These are phyloP conservation scores for Cytospora leucostoma DNA, from an alignment of 2,329 filamentous ascomycete species.

Conservation along the genomic window DNA sequence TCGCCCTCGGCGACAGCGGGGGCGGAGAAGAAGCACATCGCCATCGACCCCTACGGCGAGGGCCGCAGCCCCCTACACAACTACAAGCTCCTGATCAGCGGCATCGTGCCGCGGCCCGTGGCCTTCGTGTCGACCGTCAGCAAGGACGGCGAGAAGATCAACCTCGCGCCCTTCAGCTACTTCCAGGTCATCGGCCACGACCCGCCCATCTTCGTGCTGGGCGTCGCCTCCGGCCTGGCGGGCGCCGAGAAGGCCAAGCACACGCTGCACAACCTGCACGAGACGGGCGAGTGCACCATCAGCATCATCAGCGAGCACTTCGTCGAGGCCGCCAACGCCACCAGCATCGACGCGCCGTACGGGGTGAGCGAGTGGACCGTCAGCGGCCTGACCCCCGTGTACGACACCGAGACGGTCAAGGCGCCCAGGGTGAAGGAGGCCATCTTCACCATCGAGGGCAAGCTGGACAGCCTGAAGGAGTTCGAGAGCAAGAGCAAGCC, in stretches of 20 bases:
- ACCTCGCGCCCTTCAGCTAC: slow-evolving; percentile 83
- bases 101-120: slow-evolving; percentile 81
- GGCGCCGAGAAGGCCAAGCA: slow-evolving; percentile 68
- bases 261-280: slow-evolving; percentile 70
- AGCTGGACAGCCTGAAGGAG: slow-evolving; percentile 72
- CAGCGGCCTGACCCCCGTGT: slow-evolving; percentile 71
- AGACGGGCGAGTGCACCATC: slow-evolving; percentile 73
- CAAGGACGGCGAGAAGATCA: slow-evolving; percentile 64
- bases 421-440: slow-evolving; percentile 78
- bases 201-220: slow-evolving; percentile 73
- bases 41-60: slow-evolving; percentile 78
- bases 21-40: slow-evolving; percentile 59
- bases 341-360: slow-evolving; percentile 74
- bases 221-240: slow-evolving; percentile 48
- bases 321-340: slow-evolving; percentile 84
- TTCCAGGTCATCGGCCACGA: slow-evolving; percentile 81
- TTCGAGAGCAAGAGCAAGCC: slow-evolving; percentile 72
- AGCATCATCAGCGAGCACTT: slow-evolving; percentile 87
- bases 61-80: slow-evolving; percentile 71
- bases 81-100: slow-evolving; percentile 89
- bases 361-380: slow-evolving; percentile 79
- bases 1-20: slow-evolving; percentile 29
- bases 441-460: slow-evolving; percentile 80
- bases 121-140: slow-evolving; percentile 60
- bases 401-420: slow-evolving; percentile 65